Evolutionary conservation across 116 monocot species (phyloP), one percentile per base, ranked within the genome.

Genomic region (Trichopus zeylanicus): DNA sequence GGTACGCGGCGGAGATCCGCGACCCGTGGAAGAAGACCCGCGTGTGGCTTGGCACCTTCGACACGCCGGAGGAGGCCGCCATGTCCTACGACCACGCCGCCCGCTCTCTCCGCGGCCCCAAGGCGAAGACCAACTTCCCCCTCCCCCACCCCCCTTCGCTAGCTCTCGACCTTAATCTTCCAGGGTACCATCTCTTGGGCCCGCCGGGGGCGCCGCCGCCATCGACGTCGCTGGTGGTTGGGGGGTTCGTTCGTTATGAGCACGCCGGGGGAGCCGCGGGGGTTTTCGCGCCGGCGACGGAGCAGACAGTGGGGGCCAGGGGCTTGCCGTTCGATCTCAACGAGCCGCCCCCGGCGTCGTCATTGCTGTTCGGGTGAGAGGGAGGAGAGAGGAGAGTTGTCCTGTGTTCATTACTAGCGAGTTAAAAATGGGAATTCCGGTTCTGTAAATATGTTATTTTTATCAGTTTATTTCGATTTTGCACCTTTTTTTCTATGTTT

Each of bases 41-140:
- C 11, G 70, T 72, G 16, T 77, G 76, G 76, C 76, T 82, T 25
- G 82, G 76, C 7, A 77, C 82, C 37, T 82, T 82, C 62, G 73
- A 82, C 63, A 70, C 76, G 24, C 69, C 81, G 32, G 81, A 77
- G 69, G 76, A 73, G 62, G 81, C 81, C 3, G 81, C 80, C 13
- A 26, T 53, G 11, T 70, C 76, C 7, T 76, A 76, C 76, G 76
- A 76, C 56, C 55, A 48, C 26, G 67, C 73, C 51, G 73, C 73
- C 4, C 67, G 73, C 1, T 32, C 67, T 3, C 60, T 78, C 0
- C 61, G 78, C 3, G 78, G 78, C 5, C 16, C 72, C 13, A 78
- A 78, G 72, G 78, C 78, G 18, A 78, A 72, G 59, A 78, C 78
- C 19, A 78, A 78, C 63, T 78, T 78, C 54, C 67, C 78, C 26